Percentiles rank a stretch among this genome's conserved stretches.
phyloP scores from a whole-genome alignment of 108 stramenopile genomes.

The Tribonema minus region DNA sequence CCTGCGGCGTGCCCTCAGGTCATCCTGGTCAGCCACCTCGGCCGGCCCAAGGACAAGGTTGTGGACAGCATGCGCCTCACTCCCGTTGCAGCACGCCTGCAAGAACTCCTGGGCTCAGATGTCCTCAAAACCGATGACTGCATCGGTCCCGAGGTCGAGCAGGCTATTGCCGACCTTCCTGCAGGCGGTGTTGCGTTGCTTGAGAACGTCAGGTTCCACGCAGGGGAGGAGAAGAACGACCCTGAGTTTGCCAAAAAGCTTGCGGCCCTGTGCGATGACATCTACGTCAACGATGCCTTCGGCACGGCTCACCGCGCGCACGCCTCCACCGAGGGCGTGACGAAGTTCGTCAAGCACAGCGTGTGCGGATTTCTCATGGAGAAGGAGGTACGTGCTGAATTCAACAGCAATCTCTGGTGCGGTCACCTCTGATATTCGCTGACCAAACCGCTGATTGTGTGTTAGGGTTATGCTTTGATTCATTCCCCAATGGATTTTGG shows the following conservation, averaged over 20 bases:
- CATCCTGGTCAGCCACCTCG: constrained; percentile 48
- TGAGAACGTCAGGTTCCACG: constrained; percentile 90
- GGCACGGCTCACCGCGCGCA: constrained; percentile 97
- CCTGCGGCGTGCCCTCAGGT: not conserved
- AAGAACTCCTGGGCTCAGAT: constrained; percentile 29
- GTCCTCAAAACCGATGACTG: constrained; percentile 71
- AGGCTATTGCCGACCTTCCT: constrained; percentile 60
- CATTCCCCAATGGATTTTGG: too few species aligned
- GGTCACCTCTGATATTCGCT: too few species aligned
- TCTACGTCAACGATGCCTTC: constrained; percentile 98
- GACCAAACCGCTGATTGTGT: too few species aligned
- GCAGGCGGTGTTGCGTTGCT: constrained; percentile 75
- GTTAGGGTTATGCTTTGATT: too few species aligned
- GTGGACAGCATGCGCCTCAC: constrained; percentile 42
- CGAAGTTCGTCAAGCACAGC: constrained; percentile 42
- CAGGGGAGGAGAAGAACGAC: constrained; percentile 51
- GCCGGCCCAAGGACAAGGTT: constrained; percentile 54
- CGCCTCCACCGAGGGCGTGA: constrained; percentile 89
- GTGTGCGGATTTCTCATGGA: constrained; percentile 65
- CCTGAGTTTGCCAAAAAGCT: constrained; percentile 50
- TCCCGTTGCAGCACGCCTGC: constrained; percentile 40
- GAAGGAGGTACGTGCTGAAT: too few species aligned
- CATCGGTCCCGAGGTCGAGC: constrained; percentile 82
- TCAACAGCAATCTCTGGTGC: too few species aligned
- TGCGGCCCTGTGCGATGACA: constrained; percentile 64